Evolutionary conservation across 495 filamentous ascomycete genomes (phyloP).

Genomic region (Immersiella caudata): DNA sequence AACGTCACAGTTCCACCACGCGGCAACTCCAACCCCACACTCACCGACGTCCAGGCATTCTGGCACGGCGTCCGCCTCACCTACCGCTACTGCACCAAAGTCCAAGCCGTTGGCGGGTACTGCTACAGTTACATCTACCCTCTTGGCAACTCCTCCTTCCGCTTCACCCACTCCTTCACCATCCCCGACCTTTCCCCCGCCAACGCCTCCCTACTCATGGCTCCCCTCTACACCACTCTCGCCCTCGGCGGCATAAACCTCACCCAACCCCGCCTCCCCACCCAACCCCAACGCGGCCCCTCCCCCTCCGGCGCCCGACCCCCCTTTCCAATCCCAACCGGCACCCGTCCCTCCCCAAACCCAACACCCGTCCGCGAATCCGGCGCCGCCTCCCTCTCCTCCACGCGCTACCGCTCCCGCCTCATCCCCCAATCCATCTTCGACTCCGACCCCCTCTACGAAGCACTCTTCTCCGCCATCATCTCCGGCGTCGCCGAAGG

Average conservation of each 20-base stretch:
- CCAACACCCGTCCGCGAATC: constrained; percentile 19
- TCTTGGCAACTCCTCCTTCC: constrained; percentile 36
- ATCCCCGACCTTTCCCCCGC: constrained; percentile 35
- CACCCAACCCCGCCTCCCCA: constrained; percentile 31
- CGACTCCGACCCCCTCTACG: constrained; percentile 44
- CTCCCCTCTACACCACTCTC: constrained; percentile 49
- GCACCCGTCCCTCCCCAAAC: constrained; percentile 25
- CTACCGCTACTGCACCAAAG: constrained; percentile 42
- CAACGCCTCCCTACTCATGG: constrained; percentile 44
- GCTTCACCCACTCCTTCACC: constrained; percentile 38
- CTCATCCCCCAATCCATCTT: constrained; percentile 56
- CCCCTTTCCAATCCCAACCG: constrained; percentile 17
- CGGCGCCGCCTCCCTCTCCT: constrained; percentile 31
- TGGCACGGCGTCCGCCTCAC: constrained; percentile 50
- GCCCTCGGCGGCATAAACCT: constrained; percentile 34
- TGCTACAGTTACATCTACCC: constrained; percentile 49
- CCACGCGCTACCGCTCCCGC: constrained; percentile 51
- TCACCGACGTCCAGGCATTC: constrained; percentile 50
- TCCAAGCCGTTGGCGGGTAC: constrained; percentile 46
- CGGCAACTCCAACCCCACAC: constrained; percentile 25
- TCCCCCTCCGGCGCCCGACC: constrained; percentile 26
- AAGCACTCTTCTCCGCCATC: constrained; percentile 51
- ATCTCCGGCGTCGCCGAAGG: constrained; percentile 49
- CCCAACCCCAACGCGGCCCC: not conserved
- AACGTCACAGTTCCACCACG: constrained; percentile 29